Percentiles rank a stretch among this genome's conserved stretches.
Conservation (phyloP, 371 early-diverging fungal species). For the Mortierella polycephala region DNA sequence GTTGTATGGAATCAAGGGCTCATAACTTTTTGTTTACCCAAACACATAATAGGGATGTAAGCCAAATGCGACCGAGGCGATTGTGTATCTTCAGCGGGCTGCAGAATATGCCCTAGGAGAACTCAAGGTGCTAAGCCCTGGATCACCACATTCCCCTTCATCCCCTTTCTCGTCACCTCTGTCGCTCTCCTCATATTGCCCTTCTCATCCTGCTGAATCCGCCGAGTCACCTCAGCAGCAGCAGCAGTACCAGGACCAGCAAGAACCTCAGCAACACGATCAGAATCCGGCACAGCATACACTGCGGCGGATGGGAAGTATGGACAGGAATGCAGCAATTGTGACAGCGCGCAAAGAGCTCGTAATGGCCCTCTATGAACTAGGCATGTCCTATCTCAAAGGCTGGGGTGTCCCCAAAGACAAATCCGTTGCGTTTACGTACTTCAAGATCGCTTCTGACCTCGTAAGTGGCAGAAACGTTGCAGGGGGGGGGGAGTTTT, state of each 20-base stretch:
- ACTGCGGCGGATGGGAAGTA: conserved; percentile 38
- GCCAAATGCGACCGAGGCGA: conserved; percentile 69
- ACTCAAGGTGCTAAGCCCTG: conserved; percentile 55
- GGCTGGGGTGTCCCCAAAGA: conserved; percentile 88
- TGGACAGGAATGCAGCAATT: conserved; percentile 41
- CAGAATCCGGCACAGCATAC: conserved; percentile 8
- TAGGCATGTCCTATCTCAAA: conserved; percentile 85
- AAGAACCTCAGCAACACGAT: not conserved
- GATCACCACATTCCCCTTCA: conserved; percentile 4
- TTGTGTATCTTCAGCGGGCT: conserved; percentile 80
- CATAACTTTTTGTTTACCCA: not conserved
- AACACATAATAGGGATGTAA: conserved; percentile 69
- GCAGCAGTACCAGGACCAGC: conserved; percentile 30
- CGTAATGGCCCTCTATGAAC: conserved; percentile 86
- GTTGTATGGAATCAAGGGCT: not conserved
- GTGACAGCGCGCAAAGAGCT: conserved; percentile 62
- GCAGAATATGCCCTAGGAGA: conserved; percentile 79
- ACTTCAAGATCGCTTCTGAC: conserved; percentile 80
- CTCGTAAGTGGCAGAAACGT: conserved; percentile 45
- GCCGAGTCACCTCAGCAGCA: not conserved
- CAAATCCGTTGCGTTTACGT: conserved; percentile 71
- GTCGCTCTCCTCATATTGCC: not conserved
- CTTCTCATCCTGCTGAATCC: not conserved
- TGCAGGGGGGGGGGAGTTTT: not conserved
- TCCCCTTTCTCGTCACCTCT: not conserved